Conservation (phyloP, 192 early-diverging fungal genomes). For the Radiomyces spectabilis region DNA sequence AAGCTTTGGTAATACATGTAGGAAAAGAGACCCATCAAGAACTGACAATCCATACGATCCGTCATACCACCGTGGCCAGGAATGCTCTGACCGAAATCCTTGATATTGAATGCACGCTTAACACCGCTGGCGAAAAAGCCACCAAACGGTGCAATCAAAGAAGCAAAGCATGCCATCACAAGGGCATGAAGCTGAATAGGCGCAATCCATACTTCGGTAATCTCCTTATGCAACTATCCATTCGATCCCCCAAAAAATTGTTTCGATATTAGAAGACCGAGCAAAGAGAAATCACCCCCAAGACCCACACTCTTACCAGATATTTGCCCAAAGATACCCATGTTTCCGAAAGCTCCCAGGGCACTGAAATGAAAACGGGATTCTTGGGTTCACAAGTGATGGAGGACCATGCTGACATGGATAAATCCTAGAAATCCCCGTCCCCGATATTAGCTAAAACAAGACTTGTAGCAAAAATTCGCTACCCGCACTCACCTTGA, state of each 20-base stretch:
- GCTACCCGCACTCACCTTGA: conserved; percentile 23
- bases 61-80: conserved; percentile 97
- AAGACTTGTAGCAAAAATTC: not conserved
- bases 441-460: too few species aligned
- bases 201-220: conserved; percentile 59
- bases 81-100: conserved; percentile 95
- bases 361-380: conserved; percentile 42
- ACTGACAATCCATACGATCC: conserved; percentile 98
- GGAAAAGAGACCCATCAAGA: conserved; percentile 92
- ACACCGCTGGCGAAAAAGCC: conserved; percentile 97
- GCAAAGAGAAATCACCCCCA: not conserved
- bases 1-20: conserved; percentile 88
- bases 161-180: conserved; percentile 85
- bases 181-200: conserved; percentile 87
- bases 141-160: conserved; percentile 93
- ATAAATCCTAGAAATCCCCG: conserved; percentile 33
- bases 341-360: conserved; percentile 17
- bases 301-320: conserved; percentile 10
- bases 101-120: conserved; percentile 95
- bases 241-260: too few species aligned
- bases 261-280: not conserved
- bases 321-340: conserved; percentile 1
- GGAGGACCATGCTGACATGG: conserved; percentile 38
- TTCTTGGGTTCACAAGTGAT: conserved; percentile 47
- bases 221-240: conserved; percentile 18